These are phyloP conservation scores for Suillus tomentosus DNA, from an alignment of 768 basidiomycete genomes.

Conservation along the genomic window DNA sequence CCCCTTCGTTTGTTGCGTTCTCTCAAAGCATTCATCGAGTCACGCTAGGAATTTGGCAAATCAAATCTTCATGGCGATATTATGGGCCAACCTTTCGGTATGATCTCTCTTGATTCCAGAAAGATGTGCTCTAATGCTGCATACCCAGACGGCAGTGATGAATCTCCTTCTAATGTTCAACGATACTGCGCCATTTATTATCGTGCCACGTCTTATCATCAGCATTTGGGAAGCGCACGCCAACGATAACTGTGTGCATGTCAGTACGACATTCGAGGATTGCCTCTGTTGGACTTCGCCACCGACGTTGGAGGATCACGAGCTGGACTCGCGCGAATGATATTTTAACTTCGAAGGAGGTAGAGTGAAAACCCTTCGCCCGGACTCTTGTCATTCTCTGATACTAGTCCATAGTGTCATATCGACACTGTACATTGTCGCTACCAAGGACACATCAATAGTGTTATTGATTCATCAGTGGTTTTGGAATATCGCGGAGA, in stretches of 20 bases:
- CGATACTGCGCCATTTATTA: not conserved
- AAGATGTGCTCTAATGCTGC: not conserved
- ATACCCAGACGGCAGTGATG: not conserved
- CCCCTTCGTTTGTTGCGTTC: not conserved
- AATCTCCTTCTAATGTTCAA: not conserved
- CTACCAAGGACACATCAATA: too few species aligned
- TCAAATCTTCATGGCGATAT: not conserved
- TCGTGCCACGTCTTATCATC: not conserved
- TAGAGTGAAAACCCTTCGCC: too few species aligned
- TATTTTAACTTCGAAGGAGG: not conserved
- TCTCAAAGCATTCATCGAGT: not conserved
- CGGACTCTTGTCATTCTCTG: too few species aligned
- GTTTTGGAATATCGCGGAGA: too few species aligned
- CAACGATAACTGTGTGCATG: not conserved
- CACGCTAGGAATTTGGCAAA: not conserved
- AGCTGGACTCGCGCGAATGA: not conserved
- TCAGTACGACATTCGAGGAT: not conserved
- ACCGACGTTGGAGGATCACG: not conserved
- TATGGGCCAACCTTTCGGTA: not conserved
- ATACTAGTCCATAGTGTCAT: too few species aligned
- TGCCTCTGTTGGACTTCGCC: not conserved
- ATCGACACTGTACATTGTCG: too few species aligned
- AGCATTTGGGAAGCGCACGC: not conserved
- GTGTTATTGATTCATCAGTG: too few species aligned
- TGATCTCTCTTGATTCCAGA: not conserved